Conservation (phyloP, 306 rosid genomes). For the Malus fusca region DNA sequence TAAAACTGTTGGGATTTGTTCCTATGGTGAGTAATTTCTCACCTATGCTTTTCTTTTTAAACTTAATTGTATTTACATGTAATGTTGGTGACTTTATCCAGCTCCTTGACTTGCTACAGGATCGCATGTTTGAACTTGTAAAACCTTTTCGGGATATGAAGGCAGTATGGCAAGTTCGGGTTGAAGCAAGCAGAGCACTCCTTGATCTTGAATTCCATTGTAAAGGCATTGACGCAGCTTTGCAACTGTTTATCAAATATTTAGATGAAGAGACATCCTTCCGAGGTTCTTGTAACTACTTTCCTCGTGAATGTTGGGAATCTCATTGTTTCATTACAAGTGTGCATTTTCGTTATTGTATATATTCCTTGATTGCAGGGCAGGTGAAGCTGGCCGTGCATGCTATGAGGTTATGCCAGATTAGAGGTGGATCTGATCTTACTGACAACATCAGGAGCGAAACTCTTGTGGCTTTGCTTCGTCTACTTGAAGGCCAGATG, state of each 20-base stretch:
- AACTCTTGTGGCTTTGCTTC: slow-evolving; percentile 62
- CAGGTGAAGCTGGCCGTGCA: slow-evolving; percentile 78
- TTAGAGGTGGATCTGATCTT: slow-evolving; percentile 47
- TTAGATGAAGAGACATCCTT: slow-evolving; percentile 72
- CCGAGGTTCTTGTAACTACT: slow-evolving; percentile 49
- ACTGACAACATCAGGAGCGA: slow-evolving; percentile 43
- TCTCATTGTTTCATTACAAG: neutral
- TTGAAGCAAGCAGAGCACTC: slow-evolving; percentile 82
- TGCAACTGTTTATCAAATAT: slow-evolving; percentile 61
- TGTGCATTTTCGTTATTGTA: neutral
- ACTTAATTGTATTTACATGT: slow-evolving; percentile 15
- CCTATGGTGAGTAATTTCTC: slow-evolving; percentile 57
- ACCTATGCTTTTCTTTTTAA: slow-evolving; percentile 12
- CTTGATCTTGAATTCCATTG: slow-evolving; percentile 90
- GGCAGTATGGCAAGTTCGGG: slow-evolving; percentile 73
- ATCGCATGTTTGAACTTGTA: slow-evolving; percentile 69
- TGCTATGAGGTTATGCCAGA: slow-evolving; percentile 76
- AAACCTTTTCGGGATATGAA: slow-evolving; percentile 62
- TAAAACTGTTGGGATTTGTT: slow-evolving; percentile 71
- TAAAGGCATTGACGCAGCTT: slow-evolving; percentile 68
- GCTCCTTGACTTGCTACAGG: slow-evolving; percentile 41
- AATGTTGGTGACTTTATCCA: slow-evolving; percentile 15
- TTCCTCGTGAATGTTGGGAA: neutral
- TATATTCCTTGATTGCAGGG: slow-evolving; percentile 52
- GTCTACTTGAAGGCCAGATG: slow-evolving; percentile 60